Base-by-base conservation (phyloP, 1,284 basidiomycete genomes). In the Fomitiporia mediterranea region DNA sequence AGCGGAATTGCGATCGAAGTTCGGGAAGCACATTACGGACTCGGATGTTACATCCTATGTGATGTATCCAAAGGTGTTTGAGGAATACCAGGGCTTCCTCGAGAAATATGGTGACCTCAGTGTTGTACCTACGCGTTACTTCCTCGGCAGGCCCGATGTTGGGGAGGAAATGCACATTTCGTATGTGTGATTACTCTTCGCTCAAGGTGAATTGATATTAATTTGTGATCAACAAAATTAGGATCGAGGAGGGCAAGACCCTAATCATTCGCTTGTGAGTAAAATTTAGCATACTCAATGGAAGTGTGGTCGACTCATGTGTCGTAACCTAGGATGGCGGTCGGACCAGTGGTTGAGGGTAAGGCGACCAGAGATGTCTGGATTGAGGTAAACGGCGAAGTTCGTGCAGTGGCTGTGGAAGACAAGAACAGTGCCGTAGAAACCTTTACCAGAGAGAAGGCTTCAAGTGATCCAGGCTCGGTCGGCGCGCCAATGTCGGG, bases 371-470 rank as follows among this genome's bases (percentile, higher is more conserved):
- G 97, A 66, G 96, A 98, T 70, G 93, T 97, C 63, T 98, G 94
- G 91, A 98, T 98, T 69, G 97, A 99, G 79, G 90, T 96, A 61
- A 97, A 97, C 68, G 94, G 93, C 70, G 94, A 96, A 79, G 89
- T 93, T 64, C 92, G 95, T 65, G 93, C 95, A 30, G 91, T 98
- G 39, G 80, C 91, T 59, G 90, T 99, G 57, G 91, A 96, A 67
- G 97, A 99, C 78, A 91, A 90, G 71, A 93, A 90, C 69, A 97
- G 95, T 40, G 94, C 96, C 15, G 92, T 98, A 62, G 94, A 97
- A 72, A 92, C 91, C 39, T 82, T 97, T 58, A 88, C 89, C 60
- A 85, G 97, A 67, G 95, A 98, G 78, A 97, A 90, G 82, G 93
- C 97, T 4, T 86, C 91, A 3, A 77, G 77, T 61, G 95, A 96